These are phyloP conservation scores for Scutellaria minor DNA, from an alignment of 257 asterid species.

Conservation along the genomic window DNA sequence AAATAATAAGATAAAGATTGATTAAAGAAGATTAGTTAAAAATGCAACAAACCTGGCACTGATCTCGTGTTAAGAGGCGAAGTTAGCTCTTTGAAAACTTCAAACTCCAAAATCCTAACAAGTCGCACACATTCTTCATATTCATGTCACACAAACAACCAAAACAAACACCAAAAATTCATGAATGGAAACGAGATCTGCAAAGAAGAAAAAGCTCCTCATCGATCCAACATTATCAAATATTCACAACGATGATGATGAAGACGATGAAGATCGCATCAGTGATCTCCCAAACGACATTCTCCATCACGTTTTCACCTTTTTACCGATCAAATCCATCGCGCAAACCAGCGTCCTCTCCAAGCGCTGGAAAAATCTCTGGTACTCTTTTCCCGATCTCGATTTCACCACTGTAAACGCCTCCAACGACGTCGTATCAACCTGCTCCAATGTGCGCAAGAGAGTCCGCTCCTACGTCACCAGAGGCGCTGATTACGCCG, in stretches of 20 bases:
- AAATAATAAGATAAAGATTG: neutral
- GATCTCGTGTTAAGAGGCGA: slow-evolving; percentile 27
- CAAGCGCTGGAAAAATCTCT: slow-evolving; percentile 61
- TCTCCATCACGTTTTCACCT: slow-evolving; percentile 60
- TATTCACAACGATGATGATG: neutral
- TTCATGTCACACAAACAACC: neutral
- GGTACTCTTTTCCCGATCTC: slow-evolving; percentile 82
- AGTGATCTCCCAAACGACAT: slow-evolving; percentile 80
- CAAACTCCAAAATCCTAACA: slow-evolving; percentile 40
- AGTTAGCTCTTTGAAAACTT: slow-evolving; percentile 36
- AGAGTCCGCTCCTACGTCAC: slow-evolving; percentile 31
- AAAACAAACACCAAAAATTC: slow-evolving; percentile 6
- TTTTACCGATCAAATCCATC: slow-evolving; percentile 63
- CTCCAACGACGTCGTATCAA: neutral
- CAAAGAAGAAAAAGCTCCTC: slow-evolving; percentile 55
- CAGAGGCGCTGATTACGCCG: slow-evolving; percentile 48
- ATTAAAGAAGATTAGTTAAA: slow-evolving; percentile 7
- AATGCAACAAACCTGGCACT: slow-evolving; percentile 35
- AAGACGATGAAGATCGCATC: slow-evolving; percentile 52
- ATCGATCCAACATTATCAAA: neutral
- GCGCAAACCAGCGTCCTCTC: slow-evolving; percentile 70
- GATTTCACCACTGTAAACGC: slow-evolving; percentile 62
- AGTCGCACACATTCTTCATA: slow-evolving; percentile 18
- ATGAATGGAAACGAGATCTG: slow-evolving; percentile 85
- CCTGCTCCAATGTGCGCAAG: slow-evolving; percentile 27